A percentile compares a stretch with the other conserved stretches of the same genome.
Evolutionary conservation across 139 green algal genomes (phyloP).

Genomic region (Ulvella scutata): DNA sequence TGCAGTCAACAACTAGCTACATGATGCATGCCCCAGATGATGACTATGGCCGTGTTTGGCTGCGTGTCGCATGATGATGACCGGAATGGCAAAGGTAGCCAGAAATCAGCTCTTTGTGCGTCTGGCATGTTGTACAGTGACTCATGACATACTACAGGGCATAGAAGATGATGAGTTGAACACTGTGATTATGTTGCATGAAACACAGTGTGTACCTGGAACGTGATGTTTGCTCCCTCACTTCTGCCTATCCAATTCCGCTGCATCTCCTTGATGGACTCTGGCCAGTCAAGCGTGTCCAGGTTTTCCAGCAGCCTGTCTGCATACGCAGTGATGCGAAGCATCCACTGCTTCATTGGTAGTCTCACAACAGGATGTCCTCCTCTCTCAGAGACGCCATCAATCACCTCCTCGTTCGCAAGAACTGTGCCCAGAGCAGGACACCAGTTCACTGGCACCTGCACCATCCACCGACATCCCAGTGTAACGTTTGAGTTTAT

Average conservation of each 20-base stretch:
- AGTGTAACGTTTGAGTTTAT: too few relatives aligned
- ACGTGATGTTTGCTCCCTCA: constrained; percentile 47
- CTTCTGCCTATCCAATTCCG: constrained; percentile 94
- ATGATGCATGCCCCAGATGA: too few relatives aligned
- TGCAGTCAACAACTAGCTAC: not conserved
- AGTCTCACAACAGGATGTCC: constrained; percentile 83
- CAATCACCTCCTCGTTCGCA: constrained; percentile 93
- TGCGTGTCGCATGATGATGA: too few relatives aligned
- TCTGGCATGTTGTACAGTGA: too few relatives aligned
- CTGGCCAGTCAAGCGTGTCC: constrained; percentile 83
- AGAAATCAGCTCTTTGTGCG: constrained; percentile 2
- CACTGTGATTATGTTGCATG: not conserved
- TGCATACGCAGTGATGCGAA: constrained; percentile 89
- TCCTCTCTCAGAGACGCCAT: constrained; percentile 58
- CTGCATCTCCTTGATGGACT: constrained; percentile 98
- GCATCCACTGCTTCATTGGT: constrained; percentile 98
- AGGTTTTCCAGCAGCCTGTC: constrained; percentile 88
- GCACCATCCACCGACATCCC: too few relatives aligned
- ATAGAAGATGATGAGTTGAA: too few relatives aligned
- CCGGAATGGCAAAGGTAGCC: too few relatives aligned
- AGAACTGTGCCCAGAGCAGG: constrained; percentile 89
- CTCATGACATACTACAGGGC: too few relatives aligned
- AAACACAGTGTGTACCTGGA: not conserved
- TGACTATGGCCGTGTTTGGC: too few relatives aligned
- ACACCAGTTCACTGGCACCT: constrained; percentile 95